Evolutionary conservation across 257 asterid species (phyloP), one percentile per base, ranked within the genome.

Genomic region (Capsicum chinense): DNA sequence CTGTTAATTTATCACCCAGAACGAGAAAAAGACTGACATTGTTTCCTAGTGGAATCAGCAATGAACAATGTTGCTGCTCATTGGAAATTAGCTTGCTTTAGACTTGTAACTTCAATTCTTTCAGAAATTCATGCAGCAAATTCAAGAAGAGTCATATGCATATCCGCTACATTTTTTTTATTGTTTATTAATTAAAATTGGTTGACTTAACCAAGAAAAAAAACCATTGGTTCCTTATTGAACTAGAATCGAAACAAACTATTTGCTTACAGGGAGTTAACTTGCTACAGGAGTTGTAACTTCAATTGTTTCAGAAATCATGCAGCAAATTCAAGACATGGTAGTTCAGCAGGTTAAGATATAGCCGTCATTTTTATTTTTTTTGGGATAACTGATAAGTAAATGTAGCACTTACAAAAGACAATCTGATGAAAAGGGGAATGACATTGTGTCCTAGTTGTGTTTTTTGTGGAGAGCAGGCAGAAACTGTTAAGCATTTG

Each of bases 221-320:
- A 52, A 3, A 3, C 14, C 82, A 78, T 26, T 52, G 15, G 64
- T 54, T 54, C 64, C 15, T 14, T 54, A 19, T 0, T 78, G 16
- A 54, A 33, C 82, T 6, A 78, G 64, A 57, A 26, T 78, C 0
- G 9, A 26, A 26, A 54, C 82, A 14, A 78, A 54, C 33, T 78
- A 5, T 17, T 54, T 78, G 26, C 0, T 78, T 58, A 78, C 0
- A 26, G 26, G 64, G 54, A 54, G 64, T 26, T 26, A 21, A 74
- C 47, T 50, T 74, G 60, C n/a, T 50, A 12, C 19, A 21, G 44
- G 44, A 74, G 44, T 21, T 48, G 62, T 50, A 74, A 78, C 33
- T 33, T 78, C 82, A 54, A 33, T 78, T 78, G 80, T 78, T 78
- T 78, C 6, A 10, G 33, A 78, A 76, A 78, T 26, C 50, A 15